phyloP scores from a whole-genome alignment of 306 rosid genomes.

The Corylus avellana region DNA sequence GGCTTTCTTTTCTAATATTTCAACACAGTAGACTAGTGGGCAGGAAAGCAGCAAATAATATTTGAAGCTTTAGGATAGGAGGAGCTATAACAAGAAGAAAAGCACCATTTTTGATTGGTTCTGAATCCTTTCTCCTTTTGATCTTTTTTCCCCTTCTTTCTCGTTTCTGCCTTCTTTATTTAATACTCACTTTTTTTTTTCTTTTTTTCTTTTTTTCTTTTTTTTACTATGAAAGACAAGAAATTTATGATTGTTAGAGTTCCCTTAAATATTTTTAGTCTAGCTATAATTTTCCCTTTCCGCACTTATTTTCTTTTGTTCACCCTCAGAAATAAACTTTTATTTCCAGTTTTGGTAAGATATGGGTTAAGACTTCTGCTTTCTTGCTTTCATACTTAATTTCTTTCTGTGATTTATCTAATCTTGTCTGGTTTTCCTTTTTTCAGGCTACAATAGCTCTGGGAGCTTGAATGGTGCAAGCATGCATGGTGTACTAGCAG shows the following conservation, averaged over 20 bases:
- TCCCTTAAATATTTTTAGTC: slow-evolving; percentile 29
- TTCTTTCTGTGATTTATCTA: not conserved
- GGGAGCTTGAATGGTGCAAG: slow-evolving; percentile 45
- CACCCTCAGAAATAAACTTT: not conserved
- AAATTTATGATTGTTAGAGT: slow-evolving; percentile 24
- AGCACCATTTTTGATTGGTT: slow-evolving; percentile 35
- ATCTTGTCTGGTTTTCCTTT: slow-evolving; percentile 12
- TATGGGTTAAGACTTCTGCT: not conserved
- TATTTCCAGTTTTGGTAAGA: not conserved
- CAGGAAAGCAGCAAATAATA: slow-evolving; percentile 39
- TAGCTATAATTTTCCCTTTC: slow-evolving; percentile 19
- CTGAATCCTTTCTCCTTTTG: slow-evolving; percentile 29
- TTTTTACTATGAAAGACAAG: slow-evolving; percentile 10
- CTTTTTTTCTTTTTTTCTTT: not conserved
- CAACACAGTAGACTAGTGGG: slow-evolving; percentile 30
- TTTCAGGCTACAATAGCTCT: slow-evolving; percentile 44
- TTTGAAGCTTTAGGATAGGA: slow-evolving; percentile 13
- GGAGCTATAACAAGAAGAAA: slow-evolving; percentile 25
- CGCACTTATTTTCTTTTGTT: not conserved
- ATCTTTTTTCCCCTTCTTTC: slow-evolving; percentile 26
- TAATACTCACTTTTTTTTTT: slow-evolving; percentile 20
- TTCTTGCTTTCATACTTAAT: not conserved
- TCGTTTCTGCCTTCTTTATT: not conserved
- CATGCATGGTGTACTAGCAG: slow-evolving; percentile 55
- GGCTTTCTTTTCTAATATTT: slow-evolving; percentile 29